A percentile compares a stretch with the other conserved stretches of the same genome.
Evolutionary conservation across 2,329 filamentous ascomycete species (phyloP).

Genomic region (Tolypocladium ovalisporum): DNA sequence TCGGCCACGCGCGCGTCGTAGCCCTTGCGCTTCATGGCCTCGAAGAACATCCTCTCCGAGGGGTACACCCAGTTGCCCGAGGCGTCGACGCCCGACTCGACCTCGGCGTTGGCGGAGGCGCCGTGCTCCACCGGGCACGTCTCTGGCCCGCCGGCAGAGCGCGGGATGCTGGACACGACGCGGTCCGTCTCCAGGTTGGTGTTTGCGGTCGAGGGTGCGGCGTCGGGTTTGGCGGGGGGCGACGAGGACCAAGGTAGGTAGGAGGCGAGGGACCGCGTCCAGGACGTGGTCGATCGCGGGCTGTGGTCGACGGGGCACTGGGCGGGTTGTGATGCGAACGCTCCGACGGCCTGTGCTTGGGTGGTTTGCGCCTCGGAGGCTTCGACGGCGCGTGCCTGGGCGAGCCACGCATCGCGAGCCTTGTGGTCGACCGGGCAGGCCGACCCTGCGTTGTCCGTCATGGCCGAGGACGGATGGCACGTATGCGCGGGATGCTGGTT

Average conservation of each 20-base stretch:
- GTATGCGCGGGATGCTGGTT: too few relatives aligned
- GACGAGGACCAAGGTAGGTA: constrained; percentile 29
- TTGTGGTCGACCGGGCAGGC: constrained; percentile 86
- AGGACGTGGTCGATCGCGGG: constrained; percentile 23
- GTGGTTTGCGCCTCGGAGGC: constrained; percentile 18
- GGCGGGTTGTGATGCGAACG: constrained; percentile 4
- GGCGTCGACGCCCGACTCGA: constrained; percentile 61
- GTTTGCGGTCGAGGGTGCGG: constrained; percentile 6
- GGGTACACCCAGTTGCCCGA: constrained; percentile 96
- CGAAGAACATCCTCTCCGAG: constrained; percentile 94
- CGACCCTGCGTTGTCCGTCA: constrained; percentile 15
- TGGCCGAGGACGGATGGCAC: constrained; percentile 1
- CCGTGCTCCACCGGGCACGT: constrained; percentile 28
- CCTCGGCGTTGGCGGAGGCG: constrained; percentile 58
- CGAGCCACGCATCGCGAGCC: constrained; percentile 78
- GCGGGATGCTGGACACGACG: constrained; percentile 70
- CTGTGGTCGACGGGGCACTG: constrained; percentile 24
- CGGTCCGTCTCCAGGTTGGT: constrained; percentile 50
- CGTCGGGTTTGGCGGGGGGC: constrained; percentile 8
- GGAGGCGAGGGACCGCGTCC: constrained; percentile 30
- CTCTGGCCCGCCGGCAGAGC: constrained; percentile 29
- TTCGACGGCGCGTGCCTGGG: constrained; percentile 48
- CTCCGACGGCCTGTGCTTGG: not conserved
- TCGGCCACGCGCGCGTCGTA: constrained; percentile 60
- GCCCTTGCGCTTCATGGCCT: constrained; percentile 87